Base-by-base conservation (phyloP, 345 rosid genomes). In the Arabis alpina region DNA sequence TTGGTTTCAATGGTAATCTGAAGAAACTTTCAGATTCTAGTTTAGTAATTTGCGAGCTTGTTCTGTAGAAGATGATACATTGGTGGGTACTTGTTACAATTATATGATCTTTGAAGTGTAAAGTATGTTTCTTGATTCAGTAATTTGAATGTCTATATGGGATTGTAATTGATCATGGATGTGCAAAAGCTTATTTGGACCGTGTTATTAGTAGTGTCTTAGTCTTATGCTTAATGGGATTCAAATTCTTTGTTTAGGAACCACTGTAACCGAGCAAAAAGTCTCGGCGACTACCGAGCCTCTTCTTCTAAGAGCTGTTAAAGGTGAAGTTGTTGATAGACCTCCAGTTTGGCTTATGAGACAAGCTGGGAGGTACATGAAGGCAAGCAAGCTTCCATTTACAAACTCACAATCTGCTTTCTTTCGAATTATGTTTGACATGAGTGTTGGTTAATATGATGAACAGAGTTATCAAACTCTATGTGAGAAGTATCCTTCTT, bases 271-370 rank as follows among this genome's bases (percentile, higher is more conserved):
- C 1, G 95, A 89, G 61, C 81, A 74, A 1, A 83, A 79, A 77
- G 68, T 84, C 16, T 61, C 81, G 0, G 64, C 81, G 13, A 71
- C 78, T 10, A 73, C 87, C 1, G 92, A 90, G 74, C 97, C 98
- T 6, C 79, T 95, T 74, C 81, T 95, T 84, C 97, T 89, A 4
- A 85, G 87, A 80, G 97, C 99, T 79, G 97, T 95, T 51, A 84
- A 85, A 75, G 98, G 99, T 47, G 80, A 77, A 71, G 91, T 84
- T 83, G 93, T 95, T 65, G 97, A 92, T 67, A 87, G 99, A 71
- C 98, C 99, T 54, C 99, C 99, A 13, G 98, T 95, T 80, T 95
- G 99, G 99, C 98, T 95, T 54, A 94, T 94, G 98, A 88, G 99
- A 79, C 98, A 95, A 83, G 99, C 99, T 27, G 96, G 99, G 90